Base-by-base conservation (phyloP, 1,139 yeast genomes). In the Blastobotrys raffinosifermentans region DNA sequence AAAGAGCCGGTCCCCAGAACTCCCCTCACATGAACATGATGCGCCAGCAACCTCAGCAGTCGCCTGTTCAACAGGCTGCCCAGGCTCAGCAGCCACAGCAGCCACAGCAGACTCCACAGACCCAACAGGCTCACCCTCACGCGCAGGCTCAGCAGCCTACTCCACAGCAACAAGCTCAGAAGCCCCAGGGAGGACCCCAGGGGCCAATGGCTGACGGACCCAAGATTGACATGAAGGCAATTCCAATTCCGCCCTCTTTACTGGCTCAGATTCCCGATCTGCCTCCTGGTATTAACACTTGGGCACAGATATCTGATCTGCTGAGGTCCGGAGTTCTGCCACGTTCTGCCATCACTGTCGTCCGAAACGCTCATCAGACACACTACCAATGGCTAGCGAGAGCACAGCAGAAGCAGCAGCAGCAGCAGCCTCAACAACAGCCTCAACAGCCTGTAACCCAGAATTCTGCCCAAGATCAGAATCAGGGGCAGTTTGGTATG, bases 231-330 rank as follows among this genome's bases (percentile, higher is more conserved):
- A 60, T 74, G 53, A 73, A 72, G 45, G 75, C 74, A 33, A 64
- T 75, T 3, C 84, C 83, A 3, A 84, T 87, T 37, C 96, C 96
- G 1, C 76, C 74, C n/a, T 76, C 78, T 4, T 59, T 87, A 29
- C 63, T 87, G 32, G 69, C 73, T 35, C 75, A 75, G 51, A 75
- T 87, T 36, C 95, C 96, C 9, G 79, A 77, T 32, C 66, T 87
- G 23, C 96, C 96, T 0, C 78, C 81, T n/a, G 82, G 79, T 37
- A 80, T 80, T 26, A 79, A 74, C 46, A 84, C 94, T 3, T 86
- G 95, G 95, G 73, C 76, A 29, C 89, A 81, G 56, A 76, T 87
- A 19, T 78, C 82, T 55, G 85, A 81, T 37, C 71, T 82, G 48
- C 69, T 82, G 36, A 74, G 72, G 43, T 73, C 75, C 46, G 77